Conservation (phyloP, 2,329 filamentous ascomycete genomes). For the Fusarium multiceps region DNA sequence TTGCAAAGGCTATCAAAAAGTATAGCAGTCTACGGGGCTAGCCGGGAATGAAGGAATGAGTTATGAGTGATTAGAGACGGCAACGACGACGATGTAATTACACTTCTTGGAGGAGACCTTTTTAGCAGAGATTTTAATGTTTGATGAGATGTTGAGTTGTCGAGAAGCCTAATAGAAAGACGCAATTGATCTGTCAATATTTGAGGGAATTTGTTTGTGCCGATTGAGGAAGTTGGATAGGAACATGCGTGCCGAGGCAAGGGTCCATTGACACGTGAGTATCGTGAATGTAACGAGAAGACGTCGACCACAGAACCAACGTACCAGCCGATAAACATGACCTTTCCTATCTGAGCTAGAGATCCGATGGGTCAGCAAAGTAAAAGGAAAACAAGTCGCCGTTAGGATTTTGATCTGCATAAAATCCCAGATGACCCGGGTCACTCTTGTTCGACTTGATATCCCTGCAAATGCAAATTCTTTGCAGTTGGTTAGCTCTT, state of each 20-base stretch:
- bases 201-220: slow-evolving; percentile 25
- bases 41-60: slow-evolving; percentile 7
- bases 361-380: background rate
- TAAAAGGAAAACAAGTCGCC: background rate
- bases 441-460: background rate
- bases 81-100: slow-evolving; percentile 23
- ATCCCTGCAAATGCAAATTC: background rate
- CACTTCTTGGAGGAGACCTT: slow-evolving; percentile 18
- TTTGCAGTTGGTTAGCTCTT: background rate
- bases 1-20: slow-evolving; percentile 52
- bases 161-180: slow-evolving; percentile 18
- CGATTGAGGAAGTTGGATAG: slow-evolving; percentile 23
- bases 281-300: slow-evolving; percentile 10
- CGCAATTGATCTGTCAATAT: slow-evolving; percentile 6
- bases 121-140: slow-evolving; percentile 36
- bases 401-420: background rate
- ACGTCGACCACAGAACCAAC: slow-evolving; percentile 12
- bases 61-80: slow-evolving; percentile 11
- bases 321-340: background rate
- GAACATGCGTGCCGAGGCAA: slow-evolving; percentile 23
- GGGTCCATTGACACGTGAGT: slow-evolving; percentile 18
- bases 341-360: slow-evolving; percentile 16
- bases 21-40: slow-evolving; percentile 42
- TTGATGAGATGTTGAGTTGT: slow-evolving; percentile 19
- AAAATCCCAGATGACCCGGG: background rate